Percentiles rank a stretch among this genome's conserved stretches.
These are phyloP conservation scores for Karstenula rhodostoma DNA, from an alignment of 2,329 filamentous ascomycete species.

Conservation along the genomic window DNA sequence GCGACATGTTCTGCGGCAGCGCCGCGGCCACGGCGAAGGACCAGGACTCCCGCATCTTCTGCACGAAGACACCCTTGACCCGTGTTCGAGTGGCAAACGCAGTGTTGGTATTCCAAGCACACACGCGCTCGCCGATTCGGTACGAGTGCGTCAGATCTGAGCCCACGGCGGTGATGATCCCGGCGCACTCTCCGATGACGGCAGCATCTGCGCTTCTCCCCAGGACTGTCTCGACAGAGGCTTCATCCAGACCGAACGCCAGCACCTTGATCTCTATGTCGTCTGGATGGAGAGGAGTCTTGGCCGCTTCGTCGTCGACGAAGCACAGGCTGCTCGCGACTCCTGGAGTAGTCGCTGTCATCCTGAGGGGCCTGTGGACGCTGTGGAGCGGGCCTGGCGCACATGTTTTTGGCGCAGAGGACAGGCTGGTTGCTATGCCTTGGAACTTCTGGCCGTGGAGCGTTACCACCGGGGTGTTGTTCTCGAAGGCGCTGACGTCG, in stretches of 20 bases:
- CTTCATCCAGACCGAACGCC: background rate
- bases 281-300: background rate
- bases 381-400: background rate
- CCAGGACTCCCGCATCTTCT: background rate
- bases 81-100: background rate
- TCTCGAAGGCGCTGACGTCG: background rate
- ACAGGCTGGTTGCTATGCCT: background rate
- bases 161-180: background rate
- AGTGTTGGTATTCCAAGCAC: background rate
- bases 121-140: background rate
- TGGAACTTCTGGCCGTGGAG: background rate
- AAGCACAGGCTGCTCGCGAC: background rate
- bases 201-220: background rate
- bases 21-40: background rate
- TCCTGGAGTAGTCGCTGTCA: background rate
- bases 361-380: background rate
- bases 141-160: background rate
- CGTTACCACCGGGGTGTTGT: background rate
- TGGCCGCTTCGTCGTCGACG: slow-evolving; percentile 1
- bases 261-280: background rate
- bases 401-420: background rate
- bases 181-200: background rate
- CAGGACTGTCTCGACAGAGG: background rate
- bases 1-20: background rate
- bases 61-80: background rate